Evolutionary conservation across 176 grass and related monocot species (phyloP), one percentile per base, ranked within the genome.

Genomic region (Paspalum notatum): DNA sequence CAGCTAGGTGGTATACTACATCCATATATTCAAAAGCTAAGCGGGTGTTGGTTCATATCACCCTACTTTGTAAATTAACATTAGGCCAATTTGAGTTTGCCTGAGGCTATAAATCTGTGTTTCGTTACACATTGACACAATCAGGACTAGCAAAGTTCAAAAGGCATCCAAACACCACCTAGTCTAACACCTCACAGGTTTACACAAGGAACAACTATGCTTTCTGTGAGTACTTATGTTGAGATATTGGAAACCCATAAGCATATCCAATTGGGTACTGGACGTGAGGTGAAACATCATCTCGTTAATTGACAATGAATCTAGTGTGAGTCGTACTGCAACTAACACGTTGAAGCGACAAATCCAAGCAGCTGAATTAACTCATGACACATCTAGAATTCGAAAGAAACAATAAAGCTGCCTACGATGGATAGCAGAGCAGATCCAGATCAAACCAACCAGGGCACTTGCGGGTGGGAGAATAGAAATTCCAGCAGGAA

Each of bases 401-500:
- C 11, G 0, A 68, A 45, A 45, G 5, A 1, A 68, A 68, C 41
- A 68, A 24, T 11, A 44, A 21, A 44, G 65, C 40, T 21, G 18
- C 9, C 40, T 59, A 59, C 22, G 53, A 56, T 56, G 18, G 18
- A n/a, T 55, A 55, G 1, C 12, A 14, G n/a, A n/a, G n/a, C 58
- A 62, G 0, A 58, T 26, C n/a, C 24, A 17, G 13, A 75, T 72
- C 41, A 82, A 66, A 68, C 24, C 56, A 62, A 77, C 25, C 9
- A 44, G 45, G 56, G 55, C 42, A 43, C 42, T 5, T 43, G 1
- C 53, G 8, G 9, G 51, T 16, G 52, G 25, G 48, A 67, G 66
- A 27, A 16, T 45, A 70, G 44, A 39, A 67, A 80, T 8, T 24
- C 1, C 48, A 4, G 14, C 60, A 66, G 42, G 12, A 89, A 77